Percentiles rank a stretch among this genome's conserved stretches.
Evolutionary conservation across 345 rosid species (phyloP).

Genomic region (Gossypium thurberi): DNA sequence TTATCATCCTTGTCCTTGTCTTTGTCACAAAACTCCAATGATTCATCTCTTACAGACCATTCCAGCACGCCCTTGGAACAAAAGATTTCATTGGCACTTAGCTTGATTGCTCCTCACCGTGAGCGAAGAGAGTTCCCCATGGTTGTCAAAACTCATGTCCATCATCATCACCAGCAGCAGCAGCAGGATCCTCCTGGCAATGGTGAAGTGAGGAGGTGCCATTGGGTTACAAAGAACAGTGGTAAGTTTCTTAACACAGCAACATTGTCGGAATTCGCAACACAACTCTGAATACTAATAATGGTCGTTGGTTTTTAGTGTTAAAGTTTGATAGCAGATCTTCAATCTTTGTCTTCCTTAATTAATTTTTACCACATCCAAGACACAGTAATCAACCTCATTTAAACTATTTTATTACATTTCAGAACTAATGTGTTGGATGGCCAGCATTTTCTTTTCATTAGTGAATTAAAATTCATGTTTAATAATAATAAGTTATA

Average conservation of each 20-base stretch:
- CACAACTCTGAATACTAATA: too few species aligned
- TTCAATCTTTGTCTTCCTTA: too few species aligned
- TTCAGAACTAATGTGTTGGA: too few species aligned
- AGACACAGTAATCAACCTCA: conserved; percentile 1
- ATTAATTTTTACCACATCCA: too few species aligned
- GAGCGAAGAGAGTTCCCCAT: conserved; percentile 34
- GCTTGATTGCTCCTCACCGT: conserved; percentile 41
- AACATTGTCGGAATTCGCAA: too few species aligned
- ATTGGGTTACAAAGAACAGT: conserved; percentile 86
- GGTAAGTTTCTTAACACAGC: conserved; percentile 32
- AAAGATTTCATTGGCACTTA: conserved; percentile 65
- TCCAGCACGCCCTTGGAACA: conserved; percentile 40
- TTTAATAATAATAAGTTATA: too few species aligned
- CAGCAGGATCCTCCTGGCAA: conserved; percentile 23
- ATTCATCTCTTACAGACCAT: conserved; percentile 63
- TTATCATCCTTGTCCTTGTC: conserved; percentile 76
- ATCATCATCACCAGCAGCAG: conserved; percentile 19
- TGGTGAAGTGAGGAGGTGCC: conserved; percentile 70
- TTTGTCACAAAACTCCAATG: conserved; percentile 76
- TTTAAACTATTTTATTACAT: neutral
- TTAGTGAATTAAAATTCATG: too few species aligned
- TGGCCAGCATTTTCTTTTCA: too few species aligned
- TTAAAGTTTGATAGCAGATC: too few species aligned
- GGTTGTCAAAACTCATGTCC: conserved; percentile 23
- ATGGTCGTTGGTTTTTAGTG: too few species aligned